A percentile compares a stretch with the other conserved stretches of the same genome.
These are phyloP conservation scores for Zygoascus biomembranicola DNA, from an alignment of 805 yeast genomes.

Conservation along the genomic window DNA sequence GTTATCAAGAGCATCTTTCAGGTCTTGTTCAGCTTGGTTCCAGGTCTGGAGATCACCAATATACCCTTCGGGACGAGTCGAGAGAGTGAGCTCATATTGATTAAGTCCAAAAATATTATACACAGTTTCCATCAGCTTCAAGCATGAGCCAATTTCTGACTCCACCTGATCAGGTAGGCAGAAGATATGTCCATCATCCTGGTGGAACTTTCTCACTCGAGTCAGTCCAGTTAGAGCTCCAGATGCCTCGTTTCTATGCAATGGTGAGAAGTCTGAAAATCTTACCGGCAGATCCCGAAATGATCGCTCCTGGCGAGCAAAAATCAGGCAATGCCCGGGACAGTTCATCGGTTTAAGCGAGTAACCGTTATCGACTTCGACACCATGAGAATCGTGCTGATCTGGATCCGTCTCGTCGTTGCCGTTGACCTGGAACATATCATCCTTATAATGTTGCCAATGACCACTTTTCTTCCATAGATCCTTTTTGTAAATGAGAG, in stretches of 20 bases:
- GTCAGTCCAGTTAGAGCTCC: constrained; percentile 93
- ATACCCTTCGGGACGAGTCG: constrained; percentile 77
- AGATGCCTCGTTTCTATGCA: constrained; percentile 90
- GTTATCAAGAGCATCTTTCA: constrained; percentile 51
- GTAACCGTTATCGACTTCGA: constrained; percentile 39
- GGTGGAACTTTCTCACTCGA: constrained; percentile 90
- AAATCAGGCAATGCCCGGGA: constrained; percentile 77
- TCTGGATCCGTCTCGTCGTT: constrained; percentile 14
- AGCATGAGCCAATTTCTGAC: constrained; percentile 61
- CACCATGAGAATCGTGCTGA: neutral
- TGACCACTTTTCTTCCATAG: constrained; percentile 93
- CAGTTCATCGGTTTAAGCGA: constrained; percentile 80
- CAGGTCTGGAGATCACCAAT: constrained; percentile 75
- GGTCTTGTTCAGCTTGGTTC: constrained; percentile 69
- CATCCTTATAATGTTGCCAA: constrained; percentile 90
- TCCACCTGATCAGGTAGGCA: constrained; percentile 73
- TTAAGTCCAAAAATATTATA: constrained; percentile 60
- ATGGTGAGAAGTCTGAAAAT: constrained; percentile 78
- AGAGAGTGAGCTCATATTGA: constrained; percentile 54
- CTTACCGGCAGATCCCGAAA: constrained; percentile 82
- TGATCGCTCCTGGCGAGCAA: constrained; percentile 64
- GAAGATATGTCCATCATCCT: constrained; percentile 96
- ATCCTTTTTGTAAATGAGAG: constrained; percentile 71
- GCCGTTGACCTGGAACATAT: constrained; percentile 84
- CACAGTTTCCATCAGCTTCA: constrained; percentile 65